These are phyloP conservation scores for Neocatenulostroma microsporum DNA, from an alignment of 2,329 filamentous ascomycete species.

Conservation along the genomic window DNA sequence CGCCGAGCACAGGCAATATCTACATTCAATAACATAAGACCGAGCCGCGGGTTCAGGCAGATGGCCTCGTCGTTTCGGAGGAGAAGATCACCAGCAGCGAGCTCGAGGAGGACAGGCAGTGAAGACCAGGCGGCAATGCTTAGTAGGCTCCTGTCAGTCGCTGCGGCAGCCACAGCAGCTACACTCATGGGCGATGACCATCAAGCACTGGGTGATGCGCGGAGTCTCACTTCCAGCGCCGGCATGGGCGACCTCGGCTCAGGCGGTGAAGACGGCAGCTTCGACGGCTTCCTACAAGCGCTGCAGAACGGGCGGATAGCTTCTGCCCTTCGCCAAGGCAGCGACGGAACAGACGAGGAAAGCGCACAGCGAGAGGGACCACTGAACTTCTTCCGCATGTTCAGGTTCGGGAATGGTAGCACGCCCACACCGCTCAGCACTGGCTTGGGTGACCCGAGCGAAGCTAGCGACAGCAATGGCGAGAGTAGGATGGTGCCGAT, in stretches of 20 bases:
- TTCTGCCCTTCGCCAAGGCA: conserved; percentile 46
- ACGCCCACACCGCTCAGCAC: conserved; percentile 14
- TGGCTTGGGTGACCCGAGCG: conserved; percentile 14
- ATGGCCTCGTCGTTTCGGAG: conserved; percentile 43
- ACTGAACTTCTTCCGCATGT: conserved; percentile 62
- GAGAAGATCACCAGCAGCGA: conserved; percentile 41
- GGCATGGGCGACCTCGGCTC: conserved; percentile 24
- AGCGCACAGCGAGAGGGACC: conserved; percentile 40
- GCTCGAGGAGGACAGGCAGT: conserved; percentile 36
- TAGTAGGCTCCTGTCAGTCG: conserved; percentile 54
- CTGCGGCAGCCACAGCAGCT: conserved; percentile 56
- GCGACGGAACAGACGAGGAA: conserved; percentile 29
- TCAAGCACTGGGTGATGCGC: conserved; percentile 48
- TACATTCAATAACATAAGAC: conserved; percentile 24
- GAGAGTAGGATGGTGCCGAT: conserved; percentile 58
- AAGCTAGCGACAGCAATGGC: conserved; percentile 32
- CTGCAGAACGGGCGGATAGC: conserved; percentile 53
- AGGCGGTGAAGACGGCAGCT: conserved; percentile 50
- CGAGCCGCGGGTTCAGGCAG: conserved; percentile 32
- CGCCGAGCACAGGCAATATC: conserved; percentile 17
- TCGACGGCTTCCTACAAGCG: conserved; percentile 56
- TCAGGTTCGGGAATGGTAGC: conserved; percentile 52
- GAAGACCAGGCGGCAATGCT: conserved; percentile 57
- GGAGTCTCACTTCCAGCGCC: conserved; percentile 41
- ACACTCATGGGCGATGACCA: conserved; percentile 56